Evolutionary conservation across 2,329 filamentous ascomycete genomes (phyloP), one percentile per base, ranked within the genome.

Genomic region (Fusarium solani-melongenae): DNA sequence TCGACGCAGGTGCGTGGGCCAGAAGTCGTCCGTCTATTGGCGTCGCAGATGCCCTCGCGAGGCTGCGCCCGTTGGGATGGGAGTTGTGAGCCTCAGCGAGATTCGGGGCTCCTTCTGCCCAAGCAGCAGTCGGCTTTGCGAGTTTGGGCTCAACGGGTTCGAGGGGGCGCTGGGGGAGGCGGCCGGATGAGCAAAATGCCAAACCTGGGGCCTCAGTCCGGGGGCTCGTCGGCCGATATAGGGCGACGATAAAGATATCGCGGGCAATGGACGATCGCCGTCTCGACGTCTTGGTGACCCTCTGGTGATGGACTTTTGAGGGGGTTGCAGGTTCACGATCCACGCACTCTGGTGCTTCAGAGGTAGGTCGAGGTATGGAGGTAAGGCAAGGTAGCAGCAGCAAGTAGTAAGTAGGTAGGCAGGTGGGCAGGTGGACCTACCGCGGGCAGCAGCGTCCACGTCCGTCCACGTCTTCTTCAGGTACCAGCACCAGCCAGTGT

Each of bases 301-400:
- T 71, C 70, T 70, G 63, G 70, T 69, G 74, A 73, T 73, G 64
- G 58, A 71, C 51, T 74, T 70, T 63, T 57, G 67, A 74, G 57
- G 62, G 73, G 76, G 75, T 76, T 77, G 72, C 66, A 77, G 75
- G 75, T 77, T 77, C 75, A 77, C 75, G 73, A 77, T 77, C 73
- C 73, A 75, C 71, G 72, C 66, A 73, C 71, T 73, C 53, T 49
- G 63, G 73, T 66, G 60, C 71, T 53, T 60, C 62, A 63, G 63
- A 66, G 70, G 69, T 65, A 77, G 75, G 41, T 46, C 20, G 41
- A 76, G 60, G 58, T 49, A 49, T 49, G 44, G 44, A 49, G 63
- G 56, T 67, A 69, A 70, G 58, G 64, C 29, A 49, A 74, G 62
- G 56, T 66, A 44, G 57, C 70, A 73, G 53, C 53, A 64, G 46